Evolutionary conservation across 2,329 filamentous ascomycete genomes (phyloP), one percentile per base, ranked within the genome.

Genomic region (Colletotrichum filicis): DNA sequence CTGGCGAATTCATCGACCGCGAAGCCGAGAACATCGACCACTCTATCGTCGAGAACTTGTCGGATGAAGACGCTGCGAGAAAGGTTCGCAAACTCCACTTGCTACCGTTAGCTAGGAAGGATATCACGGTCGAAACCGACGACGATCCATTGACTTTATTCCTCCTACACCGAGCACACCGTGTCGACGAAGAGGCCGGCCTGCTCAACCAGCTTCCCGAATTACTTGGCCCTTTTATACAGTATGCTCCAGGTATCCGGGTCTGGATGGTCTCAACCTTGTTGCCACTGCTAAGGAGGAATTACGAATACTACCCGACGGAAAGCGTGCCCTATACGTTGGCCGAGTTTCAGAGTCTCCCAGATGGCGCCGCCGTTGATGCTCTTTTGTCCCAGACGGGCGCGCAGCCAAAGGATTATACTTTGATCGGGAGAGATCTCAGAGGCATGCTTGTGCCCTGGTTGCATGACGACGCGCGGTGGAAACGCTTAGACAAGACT

Each of bases 121-220:
- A 87, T 56, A 86, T 86, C 14, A 85, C 87, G 12, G 77, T 79
- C 14, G 84, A 88, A 68, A 82, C 84, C 16, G 83, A 86, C 2
- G 79, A 87, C 12, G 92, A 94, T 74, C 78, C 85, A 1, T 79
- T 94, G 8, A 87, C 87, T 7, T 83, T 87, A 2, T 96, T 95
- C 79, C 81, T 96, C 6, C 86, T 94, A 61, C 89, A 91, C 75
- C 89, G 93, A 71, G 88, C 92, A 6, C 88, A 92, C 77, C 88
- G 88, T 49, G 91, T 96, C 74, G 93, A 95, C 78, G 84, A 90
- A 65, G 89, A 93, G 79, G 92, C 93, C 1, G 93, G 94, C n/a
- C 83, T 95, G 73, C 84, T 95, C 24, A 85, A 87, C n/a, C 88
- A 93, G 75, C 80, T 95, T 1, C 91, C 92, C 0, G 85, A 87